A percentile compares a stretch with the other conserved stretches of the same genome.
phyloP scores from a whole-genome alignment of 2,329 filamentous ascomycete genomes.

The Ophiostoma sp. region DNA sequence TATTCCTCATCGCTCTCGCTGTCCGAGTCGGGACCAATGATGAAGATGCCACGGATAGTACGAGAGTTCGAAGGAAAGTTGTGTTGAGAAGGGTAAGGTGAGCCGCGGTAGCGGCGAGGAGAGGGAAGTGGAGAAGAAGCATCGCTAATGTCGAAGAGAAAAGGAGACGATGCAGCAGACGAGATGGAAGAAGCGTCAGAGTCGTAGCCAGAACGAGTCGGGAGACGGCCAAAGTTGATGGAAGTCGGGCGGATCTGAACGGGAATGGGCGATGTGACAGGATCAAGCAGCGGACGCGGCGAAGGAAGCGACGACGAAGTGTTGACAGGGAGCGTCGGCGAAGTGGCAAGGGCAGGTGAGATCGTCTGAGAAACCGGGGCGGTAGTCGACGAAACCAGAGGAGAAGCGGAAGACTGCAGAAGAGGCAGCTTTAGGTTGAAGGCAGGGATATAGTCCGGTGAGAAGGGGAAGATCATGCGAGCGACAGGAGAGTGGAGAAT shows the following conservation, averaged over 20 bases:
- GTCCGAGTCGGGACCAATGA: not conserved
- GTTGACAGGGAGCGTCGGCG: not conserved
- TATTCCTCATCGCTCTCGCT: not conserved
- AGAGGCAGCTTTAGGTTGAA: not conserved
- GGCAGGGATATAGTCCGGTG: not conserved
- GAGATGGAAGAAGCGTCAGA: not conserved
- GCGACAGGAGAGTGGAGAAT: not conserved
- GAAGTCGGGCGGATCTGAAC: not conserved
- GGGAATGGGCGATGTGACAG: not conserved
- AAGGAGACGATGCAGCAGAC: not conserved
- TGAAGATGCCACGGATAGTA: not conserved
- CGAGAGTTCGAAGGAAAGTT: not conserved
- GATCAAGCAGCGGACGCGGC: not conserved
- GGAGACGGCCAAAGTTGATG: not conserved
- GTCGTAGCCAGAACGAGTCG: not conserved
- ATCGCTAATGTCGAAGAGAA: not conserved
- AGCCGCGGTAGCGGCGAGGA: not conserved
- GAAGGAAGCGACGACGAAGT: not conserved
- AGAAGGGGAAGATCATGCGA: not conserved
- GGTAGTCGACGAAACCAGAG: not conserved
- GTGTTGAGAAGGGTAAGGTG: not conserved
- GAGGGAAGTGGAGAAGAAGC: not conserved
- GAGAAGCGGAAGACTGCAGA: not conserved
- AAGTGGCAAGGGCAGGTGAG: not conserved
- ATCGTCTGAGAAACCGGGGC: not conserved